Conservation (phyloP, 1,284 basidiomycete genomes). For the Pyrrhoderma lamaoense region DNA sequence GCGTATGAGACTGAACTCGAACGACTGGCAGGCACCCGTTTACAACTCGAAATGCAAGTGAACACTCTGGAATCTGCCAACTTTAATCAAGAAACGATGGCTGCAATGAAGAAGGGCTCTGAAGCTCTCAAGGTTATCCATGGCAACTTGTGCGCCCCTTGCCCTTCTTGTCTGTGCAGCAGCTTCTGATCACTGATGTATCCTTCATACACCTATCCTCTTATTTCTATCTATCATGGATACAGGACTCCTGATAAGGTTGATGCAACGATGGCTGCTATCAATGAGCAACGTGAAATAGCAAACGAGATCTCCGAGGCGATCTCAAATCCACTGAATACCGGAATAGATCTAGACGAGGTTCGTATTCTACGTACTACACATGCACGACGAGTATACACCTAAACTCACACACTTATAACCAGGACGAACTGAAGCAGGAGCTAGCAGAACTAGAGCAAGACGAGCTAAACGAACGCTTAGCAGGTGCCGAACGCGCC, state of each 20-base stretch:
- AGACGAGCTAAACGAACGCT: slow-evolving; percentile 81
- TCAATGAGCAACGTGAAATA: slow-evolving; percentile 90
- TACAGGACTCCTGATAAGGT: slow-evolving; percentile 85
- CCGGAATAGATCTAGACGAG: slow-evolving; percentile 67
- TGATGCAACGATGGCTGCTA: slow-evolving; percentile 84
- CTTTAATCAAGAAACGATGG: slow-evolving; percentile 97
- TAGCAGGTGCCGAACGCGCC: slow-evolving; percentile 86
- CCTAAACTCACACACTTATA: slow-evolving; percentile 7
- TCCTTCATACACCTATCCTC: not conserved
- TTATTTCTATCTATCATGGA: not conserved
- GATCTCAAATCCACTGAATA: slow-evolving; percentile 75
- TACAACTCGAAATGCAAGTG: slow-evolving; percentile 96
- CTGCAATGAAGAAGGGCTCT: slow-evolving; percentile 94
- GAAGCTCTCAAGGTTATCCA: slow-evolving; percentile 92
- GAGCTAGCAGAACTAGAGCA: slow-evolving; percentile 91
- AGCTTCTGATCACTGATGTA: slow-evolving; percentile 12
- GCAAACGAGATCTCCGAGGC: slow-evolving; percentile 95
- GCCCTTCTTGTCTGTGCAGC: slow-evolving; percentile 4
- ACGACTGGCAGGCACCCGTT: slow-evolving; percentile 75
- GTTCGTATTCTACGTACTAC: slow-evolving; percentile 34
- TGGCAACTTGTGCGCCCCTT: slow-evolving; percentile 69
- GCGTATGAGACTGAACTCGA: slow-evolving; percentile 86
- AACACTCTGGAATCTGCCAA: slow-evolving; percentile 98
- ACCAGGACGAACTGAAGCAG: slow-evolving; percentile 77
- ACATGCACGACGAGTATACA: slow-evolving; percentile 12